Conservation (phyloP, 2,329 filamentous ascomycete species). For the Diaporthe longicolla region DNA sequence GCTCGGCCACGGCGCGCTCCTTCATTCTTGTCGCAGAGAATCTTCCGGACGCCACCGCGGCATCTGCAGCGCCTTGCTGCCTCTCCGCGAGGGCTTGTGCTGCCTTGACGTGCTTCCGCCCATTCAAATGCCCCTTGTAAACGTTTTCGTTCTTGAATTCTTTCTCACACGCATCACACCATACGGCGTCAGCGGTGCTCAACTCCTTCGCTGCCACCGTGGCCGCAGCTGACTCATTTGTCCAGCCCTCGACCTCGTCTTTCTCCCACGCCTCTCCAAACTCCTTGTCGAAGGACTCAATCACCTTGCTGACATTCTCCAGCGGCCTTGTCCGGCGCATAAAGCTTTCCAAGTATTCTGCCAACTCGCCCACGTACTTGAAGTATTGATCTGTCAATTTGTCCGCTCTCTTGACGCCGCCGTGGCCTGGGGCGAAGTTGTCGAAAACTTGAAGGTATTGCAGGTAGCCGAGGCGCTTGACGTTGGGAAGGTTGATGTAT, state of each 20-base stretch:
- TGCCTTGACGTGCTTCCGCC: slow-evolving; percentile 93
- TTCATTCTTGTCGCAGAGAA: slow-evolving; percentile 62
- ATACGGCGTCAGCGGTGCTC: slow-evolving; percentile 75
- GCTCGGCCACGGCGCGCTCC: slow-evolving; percentile 90
- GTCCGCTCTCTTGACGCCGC: slow-evolving; percentile 82
- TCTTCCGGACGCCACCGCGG: slow-evolving; percentile 45
- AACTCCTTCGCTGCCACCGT: slow-evolving; percentile 52
- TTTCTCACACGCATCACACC: slow-evolving; percentile 93
- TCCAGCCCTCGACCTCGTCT: slow-evolving; percentile 86
- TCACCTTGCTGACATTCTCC: slow-evolving; percentile 85
- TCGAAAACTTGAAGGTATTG: slow-evolving; percentile 96
- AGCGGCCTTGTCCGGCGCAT: slow-evolving; percentile 87
- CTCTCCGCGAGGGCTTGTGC: slow-evolving; percentile 74
- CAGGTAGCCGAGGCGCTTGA: slow-evolving; percentile 88
- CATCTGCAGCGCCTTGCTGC: slow-evolving; percentile 54
- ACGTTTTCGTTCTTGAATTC: slow-evolving; percentile 97
- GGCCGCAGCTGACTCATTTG: slow-evolving; percentile 63
- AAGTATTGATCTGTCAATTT: slow-evolving; percentile 96
- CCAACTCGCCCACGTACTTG: slow-evolving; percentile 84
- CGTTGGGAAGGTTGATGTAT: slow-evolving; percentile 89
- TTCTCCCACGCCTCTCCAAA: slow-evolving; percentile 88
- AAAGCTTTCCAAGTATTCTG: slow-evolving; percentile 88
- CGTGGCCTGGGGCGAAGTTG: slow-evolving; percentile 80
- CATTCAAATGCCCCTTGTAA: slow-evolving; percentile 88
- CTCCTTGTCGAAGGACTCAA: slow-evolving; percentile 82